Evolutionary conservation across 768 basidiomycete species (phyloP).

Genomic region (Phlebiopsis flavidoalba): DNA sequence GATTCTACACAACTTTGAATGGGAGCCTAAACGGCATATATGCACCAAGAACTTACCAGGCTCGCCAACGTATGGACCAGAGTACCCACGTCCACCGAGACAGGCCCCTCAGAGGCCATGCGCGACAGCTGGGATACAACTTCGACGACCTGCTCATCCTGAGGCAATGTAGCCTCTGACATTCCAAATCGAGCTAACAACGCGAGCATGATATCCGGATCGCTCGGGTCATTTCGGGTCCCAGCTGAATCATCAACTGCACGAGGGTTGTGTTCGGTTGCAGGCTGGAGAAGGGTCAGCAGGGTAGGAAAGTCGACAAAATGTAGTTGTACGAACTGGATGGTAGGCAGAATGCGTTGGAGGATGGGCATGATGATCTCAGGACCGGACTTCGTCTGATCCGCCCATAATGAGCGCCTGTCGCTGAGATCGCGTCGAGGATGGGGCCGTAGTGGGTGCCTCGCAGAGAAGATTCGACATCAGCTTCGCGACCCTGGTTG

Average conservation of each 20-base stretch:
- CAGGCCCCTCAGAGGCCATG: constrained; percentile 66
- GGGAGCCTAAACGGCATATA: too few species aligned
- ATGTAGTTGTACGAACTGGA: constrained; percentile 50
- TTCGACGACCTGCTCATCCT: constrained; percentile 66
- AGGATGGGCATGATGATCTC: constrained; percentile 73
- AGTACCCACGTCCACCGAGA: constrained; percentile 69
- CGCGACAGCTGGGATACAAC: constrained; percentile 64
- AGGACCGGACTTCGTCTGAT: constrained; percentile 75
- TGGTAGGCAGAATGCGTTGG: constrained; percentile 64
- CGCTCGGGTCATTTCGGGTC: constrained; percentile 74
- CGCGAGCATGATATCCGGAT: constrained; percentile 64
- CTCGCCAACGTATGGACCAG: constrained; percentile 68
- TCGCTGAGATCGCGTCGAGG: constrained; percentile 66
- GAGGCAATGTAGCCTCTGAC: constrained; percentile 64
- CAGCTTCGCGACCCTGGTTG: constrained; percentile 70
- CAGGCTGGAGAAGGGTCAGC: constrained; percentile 26
- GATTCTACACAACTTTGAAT: constrained; percentile 39
- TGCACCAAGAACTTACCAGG: constrained; percentile 49
- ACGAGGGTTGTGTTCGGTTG: constrained; percentile 64
- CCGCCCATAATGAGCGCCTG: constrained; percentile 70
- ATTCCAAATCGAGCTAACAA: constrained; percentile 73
- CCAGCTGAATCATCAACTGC: constrained; percentile 71
- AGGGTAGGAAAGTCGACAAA: background rate
- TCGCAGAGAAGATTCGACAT: constrained; percentile 78
- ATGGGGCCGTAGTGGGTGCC: constrained; percentile 58